phyloP scores from a whole-genome alignment of 768 basidiomycete genomes.

The Neoboletus magnificus region DNA sequence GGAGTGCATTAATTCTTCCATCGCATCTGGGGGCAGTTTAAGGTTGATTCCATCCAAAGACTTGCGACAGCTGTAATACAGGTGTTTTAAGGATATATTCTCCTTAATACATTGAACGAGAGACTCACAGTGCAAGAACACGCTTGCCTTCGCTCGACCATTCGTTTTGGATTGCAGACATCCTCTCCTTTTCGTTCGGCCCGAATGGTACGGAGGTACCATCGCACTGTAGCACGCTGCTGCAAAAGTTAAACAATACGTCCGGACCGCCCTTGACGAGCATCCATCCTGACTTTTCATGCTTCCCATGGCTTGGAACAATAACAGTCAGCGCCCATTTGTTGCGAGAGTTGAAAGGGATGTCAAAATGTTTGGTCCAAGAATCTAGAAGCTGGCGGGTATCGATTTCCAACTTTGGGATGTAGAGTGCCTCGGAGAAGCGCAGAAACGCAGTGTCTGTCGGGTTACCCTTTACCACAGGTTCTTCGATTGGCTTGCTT shows the following conservation, averaged over 20 bases:
- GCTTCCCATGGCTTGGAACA: slow-evolving; percentile 5
- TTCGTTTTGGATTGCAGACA: slow-evolving; percentile 33
- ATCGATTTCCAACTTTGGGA: slow-evolving; percentile 19
- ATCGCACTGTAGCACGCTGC: slow-evolving; percentile 29
- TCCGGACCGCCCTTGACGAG: slow-evolving; percentile 61
- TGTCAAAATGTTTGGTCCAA: slow-evolving; percentile 31
- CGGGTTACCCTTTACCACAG: slow-evolving; percentile 42
- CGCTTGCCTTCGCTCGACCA: slow-evolving; percentile 52
- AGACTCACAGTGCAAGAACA: slow-evolving; percentile 44
- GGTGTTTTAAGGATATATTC: not conserved
- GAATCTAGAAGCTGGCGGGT: slow-evolving; percentile 14
- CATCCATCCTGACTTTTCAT: slow-evolving; percentile 29
- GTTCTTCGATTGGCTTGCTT: slow-evolving; percentile 29
- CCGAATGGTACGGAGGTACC: slow-evolving; percentile 34
- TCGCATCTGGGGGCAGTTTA: slow-evolving; percentile 19
- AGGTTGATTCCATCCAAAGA: slow-evolving; percentile 19
- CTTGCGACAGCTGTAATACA: slow-evolving; percentile 29
- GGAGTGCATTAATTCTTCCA: slow-evolving; percentile 39
- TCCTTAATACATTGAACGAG: not conserved
- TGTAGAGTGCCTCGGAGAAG: slow-evolving; percentile 37
- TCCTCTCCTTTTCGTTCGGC: slow-evolving; percentile 13
- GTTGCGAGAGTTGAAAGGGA: slow-evolving; percentile 49
- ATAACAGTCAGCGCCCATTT: slow-evolving; percentile 54
- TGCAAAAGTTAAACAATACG: slow-evolving; percentile 42
- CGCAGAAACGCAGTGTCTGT: slow-evolving; percentile 54